phyloP scores from a whole-genome alignment of 2,329 filamentous ascomycete genomes.

The Sporothrix brunneoviolacea region DNA sequence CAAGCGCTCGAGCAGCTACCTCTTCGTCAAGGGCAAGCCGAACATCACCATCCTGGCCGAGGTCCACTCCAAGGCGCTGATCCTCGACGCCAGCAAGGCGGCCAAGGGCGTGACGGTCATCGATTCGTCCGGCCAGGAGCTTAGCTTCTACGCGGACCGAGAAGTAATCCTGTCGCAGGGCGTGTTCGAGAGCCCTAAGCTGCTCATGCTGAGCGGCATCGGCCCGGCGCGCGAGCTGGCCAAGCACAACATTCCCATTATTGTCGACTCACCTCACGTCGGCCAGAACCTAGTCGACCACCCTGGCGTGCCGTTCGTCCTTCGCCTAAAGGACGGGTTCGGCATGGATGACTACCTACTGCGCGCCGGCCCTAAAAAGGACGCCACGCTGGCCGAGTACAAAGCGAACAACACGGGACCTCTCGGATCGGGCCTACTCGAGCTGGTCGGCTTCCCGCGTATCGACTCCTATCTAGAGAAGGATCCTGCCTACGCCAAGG shows the following conservation, averaged over 20 bases:
- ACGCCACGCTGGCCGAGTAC: slow-evolving; percentile 31
- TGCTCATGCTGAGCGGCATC: slow-evolving; percentile 60
- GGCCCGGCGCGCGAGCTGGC: slow-evolving; percentile 48
- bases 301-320: slow-evolving; percentile 45
- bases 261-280: slow-evolving; percentile 54
- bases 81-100: slow-evolving; percentile 39
- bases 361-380: slow-evolving; percentile 23
- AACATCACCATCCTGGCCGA: slow-evolving; percentile 47
- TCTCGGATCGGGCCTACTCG: slow-evolving; percentile 29
- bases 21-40: slow-evolving; percentile 44
- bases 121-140: slow-evolving; percentile 31
- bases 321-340: slow-evolving; percentile 36
- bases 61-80: slow-evolving; percentile 39
- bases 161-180: slow-evolving; percentile 45
- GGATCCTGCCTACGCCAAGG: slow-evolving; percentile 38
- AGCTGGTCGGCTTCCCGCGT: slow-evolving; percentile 49
- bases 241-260: slow-evolving; percentile 44
- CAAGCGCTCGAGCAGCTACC: slow-evolving; percentile 43
- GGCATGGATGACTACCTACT: slow-evolving; percentile 36
- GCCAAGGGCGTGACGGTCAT: slow-evolving; percentile 42
- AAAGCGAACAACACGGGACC: slow-evolving; percentile 33
- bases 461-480: slow-evolving; percentile 47
- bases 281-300: slow-evolving; percentile 60
- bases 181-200: slow-evolving; percentile 57
- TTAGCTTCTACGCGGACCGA: slow-evolving; percentile 40